Base-by-base conservation (phyloP, 306 rosid genomes). In the Hippophae tibetana region DNA sequence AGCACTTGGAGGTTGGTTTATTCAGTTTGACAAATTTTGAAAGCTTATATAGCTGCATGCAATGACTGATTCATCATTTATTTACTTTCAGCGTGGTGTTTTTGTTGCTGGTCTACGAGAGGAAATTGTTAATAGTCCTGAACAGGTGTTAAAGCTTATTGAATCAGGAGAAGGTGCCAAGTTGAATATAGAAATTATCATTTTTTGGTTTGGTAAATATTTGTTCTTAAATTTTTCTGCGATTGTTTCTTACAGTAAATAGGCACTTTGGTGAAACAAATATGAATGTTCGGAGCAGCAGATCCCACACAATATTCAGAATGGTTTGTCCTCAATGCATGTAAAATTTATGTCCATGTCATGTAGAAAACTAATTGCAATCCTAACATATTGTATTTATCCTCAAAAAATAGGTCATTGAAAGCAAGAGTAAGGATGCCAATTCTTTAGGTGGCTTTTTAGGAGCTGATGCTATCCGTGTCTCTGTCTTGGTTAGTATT, bases 251-350 rank as follows among this genome's bases (percentile, higher is more conserved):
- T 73, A 5, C 84, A 88, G 99, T 74, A 60, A 88, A 92, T 63
- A 85, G 96, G 73, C 96, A 92, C 72, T 92, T 92, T 66, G 96
- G 99, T 44, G 95, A 92, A 79, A 92, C 96, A 43, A 92, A 85
- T 75, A 92, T 92, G 93, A 92, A 92, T 66, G 87, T 64, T 42
- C 80, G 92, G 74, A 92, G 99, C 76, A 92, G 99, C 71, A 85
- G 99, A 63, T 92, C 99, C 5, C 99, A 92, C 79, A 88, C 95
- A 63, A 88, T 92, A 79, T 92, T 92, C 69, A 80, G 99, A 79
- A 88, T 92, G 99, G 99, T 92, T 62, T 42, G 76, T 65, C 64
- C 43, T 55, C 59, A 42, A 53, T 59, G 13, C 31, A 18, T 18
- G 10, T 51, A 9, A 1, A 5, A 11, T 9, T 25, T 61, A 8